Conservation (phyloP, 31 red algal species). For the Endocladia muricata region DNA sequence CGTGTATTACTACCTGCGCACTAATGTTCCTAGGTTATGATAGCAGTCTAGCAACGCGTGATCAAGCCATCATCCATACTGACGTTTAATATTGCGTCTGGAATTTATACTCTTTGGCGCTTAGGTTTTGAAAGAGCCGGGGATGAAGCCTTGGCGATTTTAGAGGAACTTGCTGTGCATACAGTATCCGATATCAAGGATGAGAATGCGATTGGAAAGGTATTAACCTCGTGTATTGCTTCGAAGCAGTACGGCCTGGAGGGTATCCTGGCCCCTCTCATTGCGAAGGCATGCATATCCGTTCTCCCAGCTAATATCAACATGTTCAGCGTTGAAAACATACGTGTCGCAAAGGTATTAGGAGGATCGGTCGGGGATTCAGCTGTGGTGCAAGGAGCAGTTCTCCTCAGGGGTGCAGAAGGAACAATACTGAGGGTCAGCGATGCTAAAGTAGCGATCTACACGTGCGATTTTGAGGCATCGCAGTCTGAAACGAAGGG, state of each 20-base stretch:
- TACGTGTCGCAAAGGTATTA: conserved; percentile 93
- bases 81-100: neutral
- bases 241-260: conserved; percentile 92
- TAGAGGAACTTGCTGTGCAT: conserved; percentile 60
- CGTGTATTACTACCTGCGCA: neutral
- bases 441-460: conserved; percentile 89
- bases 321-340: conserved; percentile 84
- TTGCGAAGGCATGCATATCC: conserved; percentile 90
- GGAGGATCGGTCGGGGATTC: conserved; percentile 81
- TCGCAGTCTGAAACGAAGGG: conserved; percentile 96
- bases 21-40: neutral
- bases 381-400: conserved; percentile 80
- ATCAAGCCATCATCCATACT: no score
- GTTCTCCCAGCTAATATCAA: conserved; percentile 70
- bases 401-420: conserved; percentile 70
- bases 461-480: conserved; percentile 93
- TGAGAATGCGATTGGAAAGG: conserved; percentile 35
- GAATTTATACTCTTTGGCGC: neutral
- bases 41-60: no score
- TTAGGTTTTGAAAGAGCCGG: conserved; percentile 78
- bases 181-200: conserved; percentile 69
- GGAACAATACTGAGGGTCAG: conserved; percentile 70
- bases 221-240: conserved; percentile 72
- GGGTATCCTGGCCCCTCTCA: conserved; percentile 71
- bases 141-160: conserved; percentile 59